Evolutionary conservation across 1,139 yeast genomes (phyloP), one percentile per base, ranked within the genome.

Genomic region (Zygosaccharomyces sapae): DNA sequence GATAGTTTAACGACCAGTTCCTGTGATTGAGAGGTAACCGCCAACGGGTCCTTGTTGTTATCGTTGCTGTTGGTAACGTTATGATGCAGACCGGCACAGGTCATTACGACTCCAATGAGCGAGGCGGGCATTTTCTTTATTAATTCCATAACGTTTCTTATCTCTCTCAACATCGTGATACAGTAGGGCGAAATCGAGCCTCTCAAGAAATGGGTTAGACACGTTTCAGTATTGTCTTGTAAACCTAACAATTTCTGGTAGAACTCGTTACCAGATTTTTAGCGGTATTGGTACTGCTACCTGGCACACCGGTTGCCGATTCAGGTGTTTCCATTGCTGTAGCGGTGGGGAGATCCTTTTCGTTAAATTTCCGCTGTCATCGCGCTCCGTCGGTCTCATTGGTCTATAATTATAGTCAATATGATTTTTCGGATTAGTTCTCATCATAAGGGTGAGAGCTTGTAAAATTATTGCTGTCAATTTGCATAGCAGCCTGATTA

Each of bases 151-250:
- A 62, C 46, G 44, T 62, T 62, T 43, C 53, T 55, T 3, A 61
- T 48, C 38, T 62, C 65, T 24, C 56, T 55, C 33, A 55, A 51
- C 5, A 63, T 58, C 7, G 63, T 46, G 5, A 61, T 55, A n/a
- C 60, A 49, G 48, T 49, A 63, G 25, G 67, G 68, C 3, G 63
- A 55, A 16, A 63, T 52, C 4, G 61, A 55, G 18, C 67, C 66
- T 29, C 53, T 52, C 35, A 53, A 27, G 29, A 50, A 35, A 18
- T 56, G 54, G 13, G 55, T 45, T 3, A 51, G 30, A 10, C 45
- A 51, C 4, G 42, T 56, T 35, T 54, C 62, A 12, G 53, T 55
- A 18, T 55, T 64, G 29, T 58, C 55, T 33, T 54, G 57, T 36
- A 61, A 49, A 6, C 65, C 65, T 41, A 62, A 44, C 13, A 62